These are phyloP conservation scores for Moricandia arvensis DNA, from an alignment of 345 rosid species.

Conservation along the genomic window DNA sequence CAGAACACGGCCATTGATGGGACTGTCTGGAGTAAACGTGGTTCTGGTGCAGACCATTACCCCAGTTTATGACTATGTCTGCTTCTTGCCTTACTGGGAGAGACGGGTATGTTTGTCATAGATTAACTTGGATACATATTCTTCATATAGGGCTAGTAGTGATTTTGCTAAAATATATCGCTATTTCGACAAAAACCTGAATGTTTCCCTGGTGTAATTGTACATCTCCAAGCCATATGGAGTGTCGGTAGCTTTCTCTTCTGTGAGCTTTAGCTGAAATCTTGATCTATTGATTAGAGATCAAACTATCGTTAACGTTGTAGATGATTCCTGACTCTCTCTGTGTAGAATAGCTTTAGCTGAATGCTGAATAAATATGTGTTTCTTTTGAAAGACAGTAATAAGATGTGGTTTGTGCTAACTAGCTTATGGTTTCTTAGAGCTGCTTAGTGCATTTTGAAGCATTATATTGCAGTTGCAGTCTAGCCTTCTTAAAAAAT, in stretches of 20 bases:
- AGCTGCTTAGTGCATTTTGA: not conserved
- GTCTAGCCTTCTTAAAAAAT: too few relatives aligned
- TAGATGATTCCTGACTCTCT: too few relatives aligned
- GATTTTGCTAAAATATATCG: not conserved
- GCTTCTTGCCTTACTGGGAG: constrained; percentile 67
- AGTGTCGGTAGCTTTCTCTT: too few relatives aligned
- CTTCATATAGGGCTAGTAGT: not conserved
- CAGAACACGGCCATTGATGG: constrained; percentile 52
- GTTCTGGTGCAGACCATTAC: constrained; percentile 49
- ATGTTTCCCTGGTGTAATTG: not conserved
- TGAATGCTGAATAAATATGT: too few relatives aligned
- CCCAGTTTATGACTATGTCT: constrained; percentile 62
- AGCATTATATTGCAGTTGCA: not conserved
- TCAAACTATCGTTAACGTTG: too few relatives aligned
- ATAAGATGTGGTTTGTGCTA: not conserved
- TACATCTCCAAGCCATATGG: not conserved
- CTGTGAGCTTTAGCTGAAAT: too few relatives aligned
- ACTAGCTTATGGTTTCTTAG: not conserved
- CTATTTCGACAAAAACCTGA: too few relatives aligned
- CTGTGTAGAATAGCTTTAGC: too few relatives aligned
- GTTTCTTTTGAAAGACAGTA: not conserved
- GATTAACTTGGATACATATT: not conserved
- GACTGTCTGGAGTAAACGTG: constrained; percentile 48
- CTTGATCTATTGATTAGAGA: too few relatives aligned
- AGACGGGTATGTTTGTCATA: constrained; percentile 45